These are phyloP conservation scores for Triadica sebifera DNA, from an alignment of 345 rosid genomes.

Conservation along the genomic window DNA sequence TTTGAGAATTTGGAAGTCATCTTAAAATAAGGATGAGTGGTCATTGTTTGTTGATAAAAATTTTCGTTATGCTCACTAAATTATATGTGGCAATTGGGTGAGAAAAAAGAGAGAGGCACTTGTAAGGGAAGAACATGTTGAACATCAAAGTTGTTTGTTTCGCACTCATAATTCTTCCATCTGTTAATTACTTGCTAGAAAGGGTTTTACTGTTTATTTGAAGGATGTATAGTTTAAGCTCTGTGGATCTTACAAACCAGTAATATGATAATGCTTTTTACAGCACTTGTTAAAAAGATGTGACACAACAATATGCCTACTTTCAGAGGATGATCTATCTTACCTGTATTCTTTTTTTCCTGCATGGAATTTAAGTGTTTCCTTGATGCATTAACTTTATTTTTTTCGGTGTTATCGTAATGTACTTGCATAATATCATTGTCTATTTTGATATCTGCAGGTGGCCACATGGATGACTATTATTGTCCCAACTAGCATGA, in stretches of 20 bases:
- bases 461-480: constrained; percentile 98
- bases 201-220: constrained; percentile 2
- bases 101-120: not conserved
- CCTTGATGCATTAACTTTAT: not conserved
- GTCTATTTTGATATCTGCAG: constrained; percentile 46
- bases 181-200: not conserved
- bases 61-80: not conserved
- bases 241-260: not conserved
- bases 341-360: not conserved
- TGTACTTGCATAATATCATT: not conserved
- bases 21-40: not conserved
- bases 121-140: not conserved
- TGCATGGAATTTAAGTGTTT: not conserved
- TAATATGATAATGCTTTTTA: too few species aligned
- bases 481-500: constrained; percentile 86
- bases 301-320: not conserved
- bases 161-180: not conserved
- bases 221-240: not conserved
- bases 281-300: not conserved
- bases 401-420: not conserved
- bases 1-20: constrained; percentile 6
- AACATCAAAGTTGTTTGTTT: not conserved
- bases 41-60: not conserved
- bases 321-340: not conserved
- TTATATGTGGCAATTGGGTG: not conserved